Percentiles rank a stretch among this genome's conserved stretches.
Conservation (phyloP, 805 yeast species). For the Scheffersomyces ergatensis region DNA sequence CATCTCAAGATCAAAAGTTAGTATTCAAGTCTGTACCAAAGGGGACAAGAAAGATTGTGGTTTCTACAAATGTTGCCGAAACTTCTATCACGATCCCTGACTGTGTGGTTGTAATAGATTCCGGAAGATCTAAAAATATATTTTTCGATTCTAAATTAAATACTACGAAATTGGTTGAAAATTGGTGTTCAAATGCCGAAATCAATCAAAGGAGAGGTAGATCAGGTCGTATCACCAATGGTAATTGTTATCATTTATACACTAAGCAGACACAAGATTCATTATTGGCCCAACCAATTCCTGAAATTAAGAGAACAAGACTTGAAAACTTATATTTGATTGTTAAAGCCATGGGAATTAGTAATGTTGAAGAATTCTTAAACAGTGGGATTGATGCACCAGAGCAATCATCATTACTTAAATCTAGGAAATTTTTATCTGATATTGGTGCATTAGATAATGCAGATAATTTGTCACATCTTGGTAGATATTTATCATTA, state of each 20-base stretch:
- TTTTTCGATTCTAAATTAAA: slow-evolving; percentile 66
- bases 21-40: slow-evolving; percentile 61
- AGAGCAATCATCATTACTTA: slow-evolving; percentile 43
- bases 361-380: slow-evolving; percentile 67
- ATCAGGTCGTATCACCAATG: slow-evolving; percentile 92
- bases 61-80: slow-evolving; percentile 92
- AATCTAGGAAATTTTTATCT: slow-evolving; percentile 50
- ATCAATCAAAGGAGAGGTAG: slow-evolving; percentile 91
- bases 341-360: slow-evolving; percentile 86
- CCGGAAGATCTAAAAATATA: slow-evolving; percentile 81
- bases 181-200: slow-evolving; percentile 90
- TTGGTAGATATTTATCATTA: slow-evolving; percentile 77
- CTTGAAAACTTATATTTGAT: slow-evolving; percentile 78
- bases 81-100: slow-evolving; percentile 96
- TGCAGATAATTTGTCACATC: slow-evolving; percentile 52
- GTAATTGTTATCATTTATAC: slow-evolving; percentile 78
- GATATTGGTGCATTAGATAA: slow-evolving; percentile 70
- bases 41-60: slow-evolving; percentile 72
- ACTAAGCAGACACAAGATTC: slow-evolving; percentile 53
- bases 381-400: slow-evolving; percentile 84
- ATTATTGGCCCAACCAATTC: slow-evolving; percentile 75
- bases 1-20: slow-evolving; percentile 75
- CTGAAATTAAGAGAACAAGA: slow-evolving; percentile 84
- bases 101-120: slow-evolving; percentile 86
- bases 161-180: slow-evolving; percentile 69